Percentiles rank a stretch among this genome's conserved stretches.
phyloP scores from a whole-genome alignment of 805 yeast species.

The Metschnikowia colocasiae region DNA sequence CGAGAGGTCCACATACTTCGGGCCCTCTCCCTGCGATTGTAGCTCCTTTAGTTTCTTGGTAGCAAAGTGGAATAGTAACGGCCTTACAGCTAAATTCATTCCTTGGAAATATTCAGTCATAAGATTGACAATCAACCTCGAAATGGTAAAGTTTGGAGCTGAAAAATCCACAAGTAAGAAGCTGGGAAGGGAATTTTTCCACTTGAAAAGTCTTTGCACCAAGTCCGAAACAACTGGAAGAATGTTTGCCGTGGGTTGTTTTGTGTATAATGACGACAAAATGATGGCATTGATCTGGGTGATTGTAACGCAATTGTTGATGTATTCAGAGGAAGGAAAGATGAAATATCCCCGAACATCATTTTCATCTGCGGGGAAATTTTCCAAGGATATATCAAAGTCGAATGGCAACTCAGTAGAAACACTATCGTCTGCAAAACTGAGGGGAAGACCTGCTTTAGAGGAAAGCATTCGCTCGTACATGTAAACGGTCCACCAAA shows the following conservation, averaged over 20 bases:
- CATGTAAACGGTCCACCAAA: slow-evolving; percentile 51
- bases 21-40: slow-evolving; percentile 36
- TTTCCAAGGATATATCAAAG: slow-evolving; percentile 53
- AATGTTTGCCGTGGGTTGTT: slow-evolving; percentile 73
- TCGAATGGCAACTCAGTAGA: slow-evolving; percentile 73
- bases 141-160: slow-evolving; percentile 49
- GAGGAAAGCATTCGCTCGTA: slow-evolving; percentile 72
- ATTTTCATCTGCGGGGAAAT: slow-evolving; percentile 34
- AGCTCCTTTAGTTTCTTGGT: slow-evolving; percentile 56
- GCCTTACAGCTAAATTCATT: slow-evolving; percentile 73
- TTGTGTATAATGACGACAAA: slow-evolving; percentile 64
- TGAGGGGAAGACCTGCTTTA: slow-evolving; percentile 75
- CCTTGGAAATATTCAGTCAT: slow-evolving; percentile 86
- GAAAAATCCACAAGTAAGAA: slow-evolving; percentile 63
- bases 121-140: slow-evolving; percentile 66
- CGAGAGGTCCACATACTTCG: slow-evolving; percentile 60
- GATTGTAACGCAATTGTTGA: slow-evolving; percentile 71
- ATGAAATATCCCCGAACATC: slow-evolving; percentile 65
- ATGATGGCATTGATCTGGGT: slow-evolving; percentile 77
- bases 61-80: slow-evolving; percentile 72
- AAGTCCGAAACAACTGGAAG: slow-evolving; percentile 69
- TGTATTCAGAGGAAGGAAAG: slow-evolving; percentile 75
- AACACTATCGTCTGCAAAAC: slow-evolving; percentile 78
- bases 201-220: slow-evolving; percentile 60
- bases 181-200: slow-evolving; percentile 65